Conservation (phyloP, 306 rosid genomes). For the Cicer arietinum region DNA sequence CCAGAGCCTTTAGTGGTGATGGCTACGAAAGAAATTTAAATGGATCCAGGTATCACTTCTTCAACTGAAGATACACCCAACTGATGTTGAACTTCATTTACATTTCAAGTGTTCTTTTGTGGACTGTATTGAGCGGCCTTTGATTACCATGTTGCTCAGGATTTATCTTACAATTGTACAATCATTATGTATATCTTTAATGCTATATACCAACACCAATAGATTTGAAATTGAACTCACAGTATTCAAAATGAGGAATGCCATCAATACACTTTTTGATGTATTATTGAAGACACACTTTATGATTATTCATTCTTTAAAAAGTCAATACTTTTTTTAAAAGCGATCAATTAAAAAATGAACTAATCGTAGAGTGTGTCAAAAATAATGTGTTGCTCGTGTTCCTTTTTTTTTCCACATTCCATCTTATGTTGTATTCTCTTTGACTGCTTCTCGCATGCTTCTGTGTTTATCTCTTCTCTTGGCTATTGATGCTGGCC, state of each 20-base stretch:
- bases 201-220: slow-evolving; percentile 24
- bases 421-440: slow-evolving; percentile 30
- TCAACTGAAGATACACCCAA: slow-evolving; percentile 23
- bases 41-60: slow-evolving; percentile 73
- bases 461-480: slow-evolving; percentile 6
- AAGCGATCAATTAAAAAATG: background rate
- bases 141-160: slow-evolving; percentile 10
- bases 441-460: slow-evolving; percentile 17
- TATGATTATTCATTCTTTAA: slow-evolving; percentile 4
- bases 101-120: slow-evolving; percentile 29
- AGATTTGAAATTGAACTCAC: slow-evolving; percentile 22
- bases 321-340: background rate
- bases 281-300: background rate
- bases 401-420: slow-evolving; percentile 16
- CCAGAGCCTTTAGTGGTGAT: slow-evolving; percentile 86
- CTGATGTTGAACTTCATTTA: slow-evolving; percentile 27
- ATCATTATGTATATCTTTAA: slow-evolving; percentile 23
- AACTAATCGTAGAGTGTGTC: background rate
- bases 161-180: slow-evolving; percentile 17
- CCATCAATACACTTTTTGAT: background rate
- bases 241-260: slow-evolving; percentile 7
- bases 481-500: background rate
- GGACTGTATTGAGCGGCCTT: slow-evolving; percentile 20
- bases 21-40: slow-evolving; percentile 94
- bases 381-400: background rate